Base-by-base conservation (phyloP, 495 filamentous ascomycete genomes). In the Hamigera avellanea region DNA sequence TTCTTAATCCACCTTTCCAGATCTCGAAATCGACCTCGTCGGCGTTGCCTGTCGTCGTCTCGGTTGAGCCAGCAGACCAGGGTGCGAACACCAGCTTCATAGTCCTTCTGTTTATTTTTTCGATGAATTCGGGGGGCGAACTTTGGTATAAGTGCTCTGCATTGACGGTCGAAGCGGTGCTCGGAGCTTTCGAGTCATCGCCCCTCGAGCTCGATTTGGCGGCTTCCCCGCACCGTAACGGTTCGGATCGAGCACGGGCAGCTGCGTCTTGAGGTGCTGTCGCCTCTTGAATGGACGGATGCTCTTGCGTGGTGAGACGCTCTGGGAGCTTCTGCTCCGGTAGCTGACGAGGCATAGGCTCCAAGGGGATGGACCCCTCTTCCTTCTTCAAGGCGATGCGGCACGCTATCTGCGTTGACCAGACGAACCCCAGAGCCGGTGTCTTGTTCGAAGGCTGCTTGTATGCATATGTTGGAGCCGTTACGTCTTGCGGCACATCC, bases 331-430 rank as follows among this genome's bases (percentile, higher is more conserved):
- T 23, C 21, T 23, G 21, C 9, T 23, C 5, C 9, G 4, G 5
- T 5, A 9, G 21, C 21, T 5, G 5, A 23, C 9, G 21, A 9
- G 9, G 4, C 21, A 23, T 23, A 4, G 21, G 21, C 21, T 23
- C 21, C 21, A 23, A 9, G 4, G 9, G 5, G 21, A 9, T 9
- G 21, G 21, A 9, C 4, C 21, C 21, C n/a, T 31, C 33, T 35
- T 72, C 64, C 43, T 78, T 88, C 40, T 81, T 75, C 34, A 98
- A 53, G 3, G 83, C 86, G 36, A 98, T 75, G 7, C 91, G 78
- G 45, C 72, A 78, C 2, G 81, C 72, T 28, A 96, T 76, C 60
- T 91, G 83, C 39, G 86, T 93, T 23, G 83, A 75, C 91, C 91
- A 98, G 17, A 88, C 76, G 9, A 94, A 67, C 0, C 91, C 91